Evolutionary conservation across 2,329 filamentous ascomycete species (phyloP), one percentile per base, ranked within the genome.

Genomic region (Furcasterigmium sp.): DNA sequence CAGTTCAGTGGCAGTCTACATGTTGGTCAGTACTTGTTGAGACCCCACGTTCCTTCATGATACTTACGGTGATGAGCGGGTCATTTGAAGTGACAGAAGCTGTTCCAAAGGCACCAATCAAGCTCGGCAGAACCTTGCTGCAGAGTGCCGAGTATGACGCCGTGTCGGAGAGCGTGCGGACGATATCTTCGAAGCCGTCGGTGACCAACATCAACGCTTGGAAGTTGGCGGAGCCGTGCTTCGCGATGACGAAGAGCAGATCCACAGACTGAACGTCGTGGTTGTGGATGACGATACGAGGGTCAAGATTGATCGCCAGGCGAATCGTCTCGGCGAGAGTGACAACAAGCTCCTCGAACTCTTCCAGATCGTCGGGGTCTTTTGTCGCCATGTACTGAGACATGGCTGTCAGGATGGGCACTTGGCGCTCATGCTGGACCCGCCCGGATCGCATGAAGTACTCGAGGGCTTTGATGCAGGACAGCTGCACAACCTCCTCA

Each of bases 101-200:
- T 28, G 95, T 83, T 57, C 95, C 89, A 59, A 97, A 91, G 11
- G 91, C 90, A 21, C 87, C 88, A 15, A 84, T 95, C 39, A 98
- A 69, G 0, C 88, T 89, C 11, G 93, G 93, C 8, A 97, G 68
- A 5, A 95, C 87, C 63, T 91, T 95, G 53, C 80, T 73, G 59
- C 91, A 95, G 7, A 98, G 76, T 10, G 80, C 79, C 39, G 84
- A 75, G 61, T 91, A 98, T 1, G 82, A 76, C 8, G 86, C 79
- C 7, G 75, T 68, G 18, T 82, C 80, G 3, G 85, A 70, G 46
- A 95, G 77, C 2, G 72, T 75, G 40, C 76, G 72, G 6, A 91
- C 85, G 44, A 96, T 83, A 35, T 93, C 88, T 61, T 97, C 91
- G 57, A 98, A 95, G 0, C 88, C 84, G 64, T 98, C 93, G 28